Evolutionary conservation across 2,329 filamentous ascomycete species (phyloP).

Genomic region (Fusarium sp.): DNA sequence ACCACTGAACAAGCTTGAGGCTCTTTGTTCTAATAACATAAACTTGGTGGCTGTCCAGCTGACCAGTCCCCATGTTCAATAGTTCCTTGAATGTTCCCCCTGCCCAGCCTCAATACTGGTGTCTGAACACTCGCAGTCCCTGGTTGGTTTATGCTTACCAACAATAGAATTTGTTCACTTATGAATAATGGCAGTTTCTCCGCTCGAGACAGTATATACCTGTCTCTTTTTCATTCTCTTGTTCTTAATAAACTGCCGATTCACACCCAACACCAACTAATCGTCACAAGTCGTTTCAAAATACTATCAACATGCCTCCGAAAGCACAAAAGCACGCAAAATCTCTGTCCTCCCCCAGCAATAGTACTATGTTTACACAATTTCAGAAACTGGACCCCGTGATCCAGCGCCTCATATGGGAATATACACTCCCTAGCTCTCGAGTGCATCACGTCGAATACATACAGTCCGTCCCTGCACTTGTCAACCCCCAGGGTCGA

Average conservation of each 20-base stretch:
- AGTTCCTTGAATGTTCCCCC: background rate
- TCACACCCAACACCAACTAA: background rate
- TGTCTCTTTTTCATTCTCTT: background rate
- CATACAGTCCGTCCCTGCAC: background rate
- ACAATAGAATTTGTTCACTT: background rate
- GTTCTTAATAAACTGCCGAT: background rate
- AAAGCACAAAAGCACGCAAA: background rate
- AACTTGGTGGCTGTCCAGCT: background rate
- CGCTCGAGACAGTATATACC: too few relatives aligned
- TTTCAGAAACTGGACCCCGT: background rate
- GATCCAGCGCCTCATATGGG: background rate
- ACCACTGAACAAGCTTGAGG: background rate
- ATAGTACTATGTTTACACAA: background rate
- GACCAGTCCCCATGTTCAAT: background rate
- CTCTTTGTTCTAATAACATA: background rate
- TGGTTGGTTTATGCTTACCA: background rate
- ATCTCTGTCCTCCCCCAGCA: accelerated
- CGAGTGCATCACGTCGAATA: background rate
- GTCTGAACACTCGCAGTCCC: background rate
- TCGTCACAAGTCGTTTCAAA: background rate
- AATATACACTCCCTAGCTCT: background rate
- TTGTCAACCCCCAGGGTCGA: background rate
- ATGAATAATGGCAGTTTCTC: background rate
- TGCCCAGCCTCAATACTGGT: background rate
- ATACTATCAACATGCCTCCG: background rate